Evolutionary conservation across 129 eudicot species (phyloP).

Genomic region (Scalesia atractyloides): DNA sequence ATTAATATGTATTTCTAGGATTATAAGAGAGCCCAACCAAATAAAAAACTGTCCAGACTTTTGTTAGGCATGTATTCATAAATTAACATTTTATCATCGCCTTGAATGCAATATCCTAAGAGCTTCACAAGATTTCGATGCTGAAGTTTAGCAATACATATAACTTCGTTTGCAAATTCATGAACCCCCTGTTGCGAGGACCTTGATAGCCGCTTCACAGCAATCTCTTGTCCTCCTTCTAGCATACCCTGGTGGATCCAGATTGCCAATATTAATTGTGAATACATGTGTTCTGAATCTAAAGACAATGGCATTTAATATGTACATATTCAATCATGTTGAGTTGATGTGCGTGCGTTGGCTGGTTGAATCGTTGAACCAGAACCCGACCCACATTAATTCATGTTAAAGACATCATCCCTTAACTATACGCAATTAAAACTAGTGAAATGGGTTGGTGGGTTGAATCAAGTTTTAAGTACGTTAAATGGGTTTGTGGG

Average conservation of each 20-base stretch:
- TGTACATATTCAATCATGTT: not conserved
- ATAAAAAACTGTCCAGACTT: conserved; percentile 58
- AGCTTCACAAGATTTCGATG: conserved; percentile 44
- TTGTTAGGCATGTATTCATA: conserved; percentile 73
- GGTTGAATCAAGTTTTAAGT: no score
- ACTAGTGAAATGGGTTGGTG: no score
- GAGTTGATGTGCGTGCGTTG: no score
- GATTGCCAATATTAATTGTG: not conserved
- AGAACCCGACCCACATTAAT: no score
- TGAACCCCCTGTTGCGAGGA: conserved; percentile 51
- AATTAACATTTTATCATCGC: conserved; percentile 54
- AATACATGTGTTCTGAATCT: no score
- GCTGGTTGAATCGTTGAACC: no score
- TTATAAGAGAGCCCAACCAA: conserved; percentile 41
- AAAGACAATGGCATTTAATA: not conserved
- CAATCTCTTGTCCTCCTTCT: conserved; percentile 56
- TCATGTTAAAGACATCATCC: no score
- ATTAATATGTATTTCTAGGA: not conserved
- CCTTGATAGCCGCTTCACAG: conserved; percentile 66
- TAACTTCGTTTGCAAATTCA: conserved; percentile 55
- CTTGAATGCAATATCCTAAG: conserved; percentile 62
- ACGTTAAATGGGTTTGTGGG: no score
- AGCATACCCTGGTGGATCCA: conserved; percentile 47
- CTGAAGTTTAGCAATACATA: conserved; percentile 38
- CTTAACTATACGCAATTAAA: no score